phyloP scores from a whole-genome alignment of 306 rosid species.

The Canavalia gladiata region DNA sequence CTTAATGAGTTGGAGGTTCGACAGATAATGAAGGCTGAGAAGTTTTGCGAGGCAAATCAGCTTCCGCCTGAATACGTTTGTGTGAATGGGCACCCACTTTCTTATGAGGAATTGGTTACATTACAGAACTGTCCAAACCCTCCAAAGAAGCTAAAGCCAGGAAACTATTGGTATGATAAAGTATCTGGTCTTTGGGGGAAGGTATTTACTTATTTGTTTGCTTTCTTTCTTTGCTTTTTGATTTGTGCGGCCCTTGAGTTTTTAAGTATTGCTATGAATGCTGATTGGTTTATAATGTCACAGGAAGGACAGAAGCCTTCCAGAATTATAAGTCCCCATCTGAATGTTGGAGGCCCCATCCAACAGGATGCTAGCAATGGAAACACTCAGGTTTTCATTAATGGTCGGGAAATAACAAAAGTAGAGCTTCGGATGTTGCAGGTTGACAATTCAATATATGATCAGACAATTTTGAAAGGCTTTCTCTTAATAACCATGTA shows the following conservation, averaged over 20 bases:
- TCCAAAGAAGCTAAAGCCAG: conserved; percentile 96
- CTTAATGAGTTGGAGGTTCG: conserved; percentile 91
- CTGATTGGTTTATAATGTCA: conserved; percentile 47
- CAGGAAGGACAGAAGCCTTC: conserved; percentile 99
- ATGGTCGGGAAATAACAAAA: conserved; percentile 94
- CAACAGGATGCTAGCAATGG: conserved; percentile 90
- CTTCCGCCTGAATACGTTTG: conserved; percentile 82
- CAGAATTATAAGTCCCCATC: conserved; percentile 85
- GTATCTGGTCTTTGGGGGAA: conserved; percentile 99
- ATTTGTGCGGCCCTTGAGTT: conserved; percentile 22
- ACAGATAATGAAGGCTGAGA: conserved; percentile 94
- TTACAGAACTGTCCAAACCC: conserved; percentile 84
- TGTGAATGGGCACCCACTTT: conserved; percentile 89
- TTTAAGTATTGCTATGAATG: conserved; percentile 10
- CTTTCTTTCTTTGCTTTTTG: conserved; percentile 21
- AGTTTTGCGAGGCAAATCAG: conserved; percentile 89
- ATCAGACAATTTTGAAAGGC: conserved; percentile 17
- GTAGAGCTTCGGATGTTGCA: conserved; percentile 99
- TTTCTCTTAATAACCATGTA: not conserved
- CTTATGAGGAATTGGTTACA: conserved; percentile 76
- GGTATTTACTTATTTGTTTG: conserved; percentile 56
- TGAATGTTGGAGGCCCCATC: conserved; percentile 86
- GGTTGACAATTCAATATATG: conserved; percentile 60
- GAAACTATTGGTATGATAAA: conserved; percentile 99
- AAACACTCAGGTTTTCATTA: conserved; percentile 89